Percentiles rank a stretch among this genome's conserved stretches.
Conservation (phyloP, 2,329 filamentous ascomycete genomes). For the Xylaria sp. region DNA sequence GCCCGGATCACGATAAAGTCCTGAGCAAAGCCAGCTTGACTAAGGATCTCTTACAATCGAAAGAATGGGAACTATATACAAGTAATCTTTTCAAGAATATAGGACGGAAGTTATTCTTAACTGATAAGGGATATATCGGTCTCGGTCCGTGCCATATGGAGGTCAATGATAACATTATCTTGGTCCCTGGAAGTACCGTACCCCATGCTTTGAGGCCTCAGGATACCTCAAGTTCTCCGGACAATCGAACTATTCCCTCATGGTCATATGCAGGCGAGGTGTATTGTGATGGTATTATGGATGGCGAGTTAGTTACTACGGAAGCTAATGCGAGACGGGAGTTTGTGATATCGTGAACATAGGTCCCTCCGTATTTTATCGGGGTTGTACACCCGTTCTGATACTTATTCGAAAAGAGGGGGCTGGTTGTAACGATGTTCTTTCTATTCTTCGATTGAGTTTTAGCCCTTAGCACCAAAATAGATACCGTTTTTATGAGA, state of each 20-base stretch:
- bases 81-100: slow-evolving; percentile 32
- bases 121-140: slow-evolving; percentile 47
- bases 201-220: slow-evolving; percentile 45
- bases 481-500: too few relatives aligned
- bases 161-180: slow-evolving; percentile 45
- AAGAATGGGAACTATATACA: slow-evolving; percentile 32
- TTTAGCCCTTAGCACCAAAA: too few relatives aligned
- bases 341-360: slow-evolving; percentile 11
- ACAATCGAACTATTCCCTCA: too few relatives aligned
- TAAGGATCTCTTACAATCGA: background rate
- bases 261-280: slow-evolving; percentile 49
- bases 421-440: too few relatives aligned
- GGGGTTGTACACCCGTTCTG: too few relatives aligned
- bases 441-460: too few relatives aligned
- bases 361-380: too few relatives aligned
- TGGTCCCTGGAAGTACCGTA: slow-evolving; percentile 47
- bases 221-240: background rate
- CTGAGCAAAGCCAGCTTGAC: slow-evolving; percentile 18
- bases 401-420: too few relatives aligned
- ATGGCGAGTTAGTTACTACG: slow-evolving; percentile 44
- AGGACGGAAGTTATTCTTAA: slow-evolving; percentile 45
- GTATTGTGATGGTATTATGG: slow-evolving; percentile 52
- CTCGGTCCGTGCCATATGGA: slow-evolving; percentile 44
- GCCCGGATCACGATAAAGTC: background rate
- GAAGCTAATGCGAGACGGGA: background rate